A percentile compares a stretch with the other conserved stretches of the same genome.
Evolutionary conservation across 345 rosid genomes (phyloP).

Genomic region (Euclidium syriacum): DNA sequence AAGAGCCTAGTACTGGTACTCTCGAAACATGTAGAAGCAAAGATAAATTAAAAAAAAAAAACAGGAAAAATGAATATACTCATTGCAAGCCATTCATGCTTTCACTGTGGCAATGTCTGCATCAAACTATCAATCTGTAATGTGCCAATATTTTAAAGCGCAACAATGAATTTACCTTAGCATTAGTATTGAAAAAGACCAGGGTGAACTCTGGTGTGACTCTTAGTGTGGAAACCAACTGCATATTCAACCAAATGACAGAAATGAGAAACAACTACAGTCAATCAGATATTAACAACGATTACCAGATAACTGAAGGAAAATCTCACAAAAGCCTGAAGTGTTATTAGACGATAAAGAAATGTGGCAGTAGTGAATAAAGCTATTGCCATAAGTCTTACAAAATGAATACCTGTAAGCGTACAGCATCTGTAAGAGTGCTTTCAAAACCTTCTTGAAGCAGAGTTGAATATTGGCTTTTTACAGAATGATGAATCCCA

Average conservation of each 20-base stretch:
- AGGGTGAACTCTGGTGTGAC: slow-evolving; percentile 77
- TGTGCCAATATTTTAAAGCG: background rate
- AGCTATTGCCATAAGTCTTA: background rate
- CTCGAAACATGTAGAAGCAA: background rate
- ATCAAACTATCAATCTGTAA: slow-evolving; percentile 1
- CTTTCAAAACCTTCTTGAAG: slow-evolving; percentile 39
- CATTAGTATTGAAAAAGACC: slow-evolving; percentile 64
- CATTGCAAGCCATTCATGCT: slow-evolving; percentile 7
- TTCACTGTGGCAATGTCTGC: background rate
- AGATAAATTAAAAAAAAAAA: background rate
- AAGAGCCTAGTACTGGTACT: background rate
- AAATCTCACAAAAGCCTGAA: background rate
- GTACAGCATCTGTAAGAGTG: slow-evolving; percentile 66
- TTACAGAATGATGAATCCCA: slow-evolving; percentile 42
- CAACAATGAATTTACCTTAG: slow-evolving; percentile 54
- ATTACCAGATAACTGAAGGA: background rate
- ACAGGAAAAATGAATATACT: background rate
- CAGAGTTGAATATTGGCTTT: slow-evolving; percentile 34
- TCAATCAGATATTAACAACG: background rate
- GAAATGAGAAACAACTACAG: slow-evolving; percentile 17
- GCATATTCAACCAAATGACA: slow-evolving; percentile 37
- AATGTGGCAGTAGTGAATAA: background rate
- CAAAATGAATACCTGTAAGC: slow-evolving; percentile 58
- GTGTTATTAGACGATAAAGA: background rate
- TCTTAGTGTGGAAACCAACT: slow-evolving; percentile 82